These are phyloP conservation scores for Pichiaceae sp. DNA, from an alignment of 1,139 yeast species.

Conservation along the genomic window DNA sequence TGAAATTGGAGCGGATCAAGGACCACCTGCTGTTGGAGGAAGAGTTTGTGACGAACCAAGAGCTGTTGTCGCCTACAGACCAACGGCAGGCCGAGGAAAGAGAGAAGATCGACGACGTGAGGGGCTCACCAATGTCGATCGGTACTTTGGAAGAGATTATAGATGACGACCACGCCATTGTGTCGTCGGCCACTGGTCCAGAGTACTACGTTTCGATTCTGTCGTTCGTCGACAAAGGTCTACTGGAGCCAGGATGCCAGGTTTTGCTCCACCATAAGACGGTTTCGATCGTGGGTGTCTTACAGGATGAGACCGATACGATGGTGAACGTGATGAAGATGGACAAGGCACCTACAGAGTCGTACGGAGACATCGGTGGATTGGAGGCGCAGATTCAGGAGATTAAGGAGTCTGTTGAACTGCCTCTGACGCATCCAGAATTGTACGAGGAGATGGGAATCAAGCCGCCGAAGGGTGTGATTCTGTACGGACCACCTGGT, in stretches of 20 bases:
- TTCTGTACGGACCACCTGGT: conserved; percentile 97
- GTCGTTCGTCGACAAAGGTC: conserved; percentile 96
- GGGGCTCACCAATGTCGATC: conserved; percentile 95
- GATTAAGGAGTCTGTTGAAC: conserved; percentile 94
- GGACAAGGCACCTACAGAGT: conserved; percentile 97
- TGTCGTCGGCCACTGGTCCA: conserved; percentile 91
- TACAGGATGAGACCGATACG: conserved; percentile 96
- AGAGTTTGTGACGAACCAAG: conserved; percentile 93
- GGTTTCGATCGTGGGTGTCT: conserved; percentile 88
- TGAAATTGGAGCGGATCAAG: conserved; percentile 92
- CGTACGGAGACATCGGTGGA: conserved; percentile 97
- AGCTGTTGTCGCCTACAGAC: conserved; percentile 90
- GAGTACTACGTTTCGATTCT: conserved; percentile 93
- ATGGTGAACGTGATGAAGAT: conserved; percentile 97
- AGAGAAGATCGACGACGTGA: conserved; percentile 86
- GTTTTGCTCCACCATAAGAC: conserved; percentile 93
- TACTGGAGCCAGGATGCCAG: conserved; percentile 97
- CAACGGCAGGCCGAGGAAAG: conserved; percentile 95
- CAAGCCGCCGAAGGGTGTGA: conserved; percentile 98
- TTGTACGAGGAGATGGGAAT: conserved; percentile 98
- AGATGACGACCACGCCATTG: conserved; percentile 98
- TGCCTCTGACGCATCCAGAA: conserved; percentile 96
- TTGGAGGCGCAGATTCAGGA: conserved; percentile 94
- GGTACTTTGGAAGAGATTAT: conserved; percentile 96
- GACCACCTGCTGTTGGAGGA: conserved; percentile 93